Evolutionary conservation across 257 asterid species (phyloP).

Genomic region (Nicotiana knightiana): DNA sequence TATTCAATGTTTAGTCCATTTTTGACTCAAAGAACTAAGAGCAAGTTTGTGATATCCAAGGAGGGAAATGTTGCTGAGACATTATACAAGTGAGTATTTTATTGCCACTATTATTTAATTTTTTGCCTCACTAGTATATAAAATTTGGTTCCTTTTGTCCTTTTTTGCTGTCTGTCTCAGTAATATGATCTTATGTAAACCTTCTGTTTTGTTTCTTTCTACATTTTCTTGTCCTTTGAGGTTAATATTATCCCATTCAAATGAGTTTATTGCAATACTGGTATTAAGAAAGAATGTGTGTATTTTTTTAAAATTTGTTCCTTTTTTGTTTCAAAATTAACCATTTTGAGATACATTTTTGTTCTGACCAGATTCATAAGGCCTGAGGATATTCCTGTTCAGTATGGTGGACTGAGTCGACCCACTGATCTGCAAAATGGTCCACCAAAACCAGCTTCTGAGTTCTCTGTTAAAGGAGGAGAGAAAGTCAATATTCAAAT

Average conservation of each 20-base stretch:
- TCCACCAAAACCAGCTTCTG: slow-evolving; percentile 85
- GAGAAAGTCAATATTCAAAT: slow-evolving; percentile 91
- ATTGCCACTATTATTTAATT: neutral
- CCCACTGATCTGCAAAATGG: slow-evolving; percentile 44
- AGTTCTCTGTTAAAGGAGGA: slow-evolving; percentile 77
- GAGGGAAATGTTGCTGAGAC: slow-evolving; percentile 87
- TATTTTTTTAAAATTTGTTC: neutral
- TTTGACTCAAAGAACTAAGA: slow-evolving; percentile 89
- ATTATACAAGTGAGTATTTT: slow-evolving; percentile 59
- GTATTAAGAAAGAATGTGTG: no score
- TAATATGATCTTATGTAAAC: neutral
- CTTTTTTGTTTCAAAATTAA: neutral
- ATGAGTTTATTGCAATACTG: neutral
- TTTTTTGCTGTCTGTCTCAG: neutral
- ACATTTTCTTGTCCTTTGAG: slow-evolving; percentile 13
- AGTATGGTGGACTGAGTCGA: slow-evolving; percentile 85
- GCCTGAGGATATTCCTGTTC: slow-evolving; percentile 80
- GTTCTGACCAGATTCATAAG: slow-evolving; percentile 44
- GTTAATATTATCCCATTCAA: neutral
- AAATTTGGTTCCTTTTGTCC: slow-evolving; percentile 7
- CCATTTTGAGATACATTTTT: neutral
- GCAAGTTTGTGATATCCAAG: slow-evolving; percentile 88
- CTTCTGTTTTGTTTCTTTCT: slow-evolving; percentile 23
- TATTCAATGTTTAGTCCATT: slow-evolving; percentile 94
- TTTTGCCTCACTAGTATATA: neutral